Conservation (phyloP, 192 early-diverging fungal genomes). For the Coemansia sp. region DNA sequence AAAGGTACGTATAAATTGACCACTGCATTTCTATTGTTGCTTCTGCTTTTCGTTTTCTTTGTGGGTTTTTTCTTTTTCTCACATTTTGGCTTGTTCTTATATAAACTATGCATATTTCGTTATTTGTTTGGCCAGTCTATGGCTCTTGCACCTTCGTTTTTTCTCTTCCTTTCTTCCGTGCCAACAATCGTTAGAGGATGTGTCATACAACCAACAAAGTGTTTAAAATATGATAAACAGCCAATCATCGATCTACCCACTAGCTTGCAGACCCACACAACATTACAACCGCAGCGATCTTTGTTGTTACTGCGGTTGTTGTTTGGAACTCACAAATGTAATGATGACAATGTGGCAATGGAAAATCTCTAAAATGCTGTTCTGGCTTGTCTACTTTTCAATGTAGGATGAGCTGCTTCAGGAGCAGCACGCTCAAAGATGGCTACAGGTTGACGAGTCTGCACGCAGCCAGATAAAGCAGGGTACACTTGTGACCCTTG, state of each 20-base stretch:
- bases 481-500: constrained; percentile 45
- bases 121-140: neutral
- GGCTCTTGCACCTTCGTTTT: no score
- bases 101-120: neutral
- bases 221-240: no score
- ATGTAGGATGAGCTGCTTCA: constrained; percentile 51
- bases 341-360: neutral
- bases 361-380: neutral
- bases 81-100: neutral
- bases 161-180: neutral
- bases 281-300: no score
- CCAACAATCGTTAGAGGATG: neutral
- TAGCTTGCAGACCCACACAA: no score
- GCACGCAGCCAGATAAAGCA: constrained; percentile 71
- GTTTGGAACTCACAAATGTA: no score
- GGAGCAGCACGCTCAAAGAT: constrained; percentile 61
- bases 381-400: no score
- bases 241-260: no score
- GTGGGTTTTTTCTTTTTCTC: neutral
- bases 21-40: neutral
- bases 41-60: neutral
- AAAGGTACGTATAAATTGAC: constrained; percentile 57
- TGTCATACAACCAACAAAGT: no score
- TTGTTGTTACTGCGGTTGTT: no score
- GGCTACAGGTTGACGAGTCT: constrained; percentile 59